Conservation (phyloP, 2,329 filamentous ascomycete species). For the Botrytis porri region DNA sequence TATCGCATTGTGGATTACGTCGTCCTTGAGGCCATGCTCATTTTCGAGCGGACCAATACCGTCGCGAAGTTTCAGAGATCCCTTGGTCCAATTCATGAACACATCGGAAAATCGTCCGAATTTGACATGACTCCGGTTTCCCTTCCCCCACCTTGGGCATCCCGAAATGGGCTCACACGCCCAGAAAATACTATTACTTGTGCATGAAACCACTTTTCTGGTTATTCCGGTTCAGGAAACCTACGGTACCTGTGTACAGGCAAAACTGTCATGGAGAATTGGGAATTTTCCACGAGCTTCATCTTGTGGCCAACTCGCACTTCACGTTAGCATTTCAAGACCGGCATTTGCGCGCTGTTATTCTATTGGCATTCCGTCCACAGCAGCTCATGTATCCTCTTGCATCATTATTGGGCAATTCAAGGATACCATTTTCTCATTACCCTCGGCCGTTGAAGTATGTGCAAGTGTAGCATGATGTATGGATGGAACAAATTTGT, state of each 20-base stretch:
- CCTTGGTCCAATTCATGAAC: not conserved
- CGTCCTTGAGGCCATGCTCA: not conserved
- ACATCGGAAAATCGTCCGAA: not conserved
- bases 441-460: not conserved
- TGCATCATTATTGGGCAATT: not conserved
- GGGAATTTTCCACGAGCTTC: not conserved
- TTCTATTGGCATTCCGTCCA: not conserved
- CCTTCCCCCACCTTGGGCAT: slow-evolving; percentile 2
- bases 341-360: not conserved
- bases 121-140: not conserved
- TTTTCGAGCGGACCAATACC: not conserved
- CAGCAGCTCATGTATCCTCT: not conserved
- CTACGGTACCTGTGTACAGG: not conserved
- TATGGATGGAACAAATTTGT: not conserved
- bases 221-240: not conserved
- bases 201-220: not conserved
- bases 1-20: not conserved
- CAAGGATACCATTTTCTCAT: not conserved
- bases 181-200: not conserved
- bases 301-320: not conserved
- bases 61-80: not conserved
- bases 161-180: not conserved
- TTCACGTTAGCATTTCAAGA: not conserved
- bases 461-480: slow-evolving; percentile 8
- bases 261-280: not conserved